A percentile compares a stretch with the other conserved stretches of the same genome.
phyloP scores from a whole-genome alignment of 345 rosid species.

The Salix udensis region DNA sequence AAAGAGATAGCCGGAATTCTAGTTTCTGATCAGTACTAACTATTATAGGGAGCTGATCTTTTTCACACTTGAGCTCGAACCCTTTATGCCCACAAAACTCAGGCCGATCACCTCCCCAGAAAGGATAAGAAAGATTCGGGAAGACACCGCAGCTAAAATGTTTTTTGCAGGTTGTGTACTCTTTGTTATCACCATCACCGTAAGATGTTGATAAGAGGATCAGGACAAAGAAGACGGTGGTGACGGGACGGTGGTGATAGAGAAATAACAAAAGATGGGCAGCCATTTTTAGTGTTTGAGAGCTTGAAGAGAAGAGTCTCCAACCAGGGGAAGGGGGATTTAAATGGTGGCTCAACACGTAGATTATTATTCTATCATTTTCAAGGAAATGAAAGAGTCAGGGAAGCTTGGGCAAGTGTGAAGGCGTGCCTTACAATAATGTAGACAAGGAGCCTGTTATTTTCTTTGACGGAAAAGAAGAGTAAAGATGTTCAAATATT shows the following conservation, averaged over 20 bases:
- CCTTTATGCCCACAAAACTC: constrained; percentile 29
- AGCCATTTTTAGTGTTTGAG: neutral
- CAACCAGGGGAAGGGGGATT: too few species aligned
- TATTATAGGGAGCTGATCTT: neutral
- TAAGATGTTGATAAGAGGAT: constrained; percentile 21
- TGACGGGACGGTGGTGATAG: neutral
- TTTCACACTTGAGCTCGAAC: constrained; percentile 35
- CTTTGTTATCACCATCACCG: neutral
- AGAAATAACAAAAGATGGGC: neutral
- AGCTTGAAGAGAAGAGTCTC: neutral
- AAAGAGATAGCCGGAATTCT: constrained; percentile 10
- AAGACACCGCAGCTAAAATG: constrained; percentile 33
- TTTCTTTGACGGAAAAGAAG: too few species aligned
- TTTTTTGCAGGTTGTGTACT: constrained; percentile 23
- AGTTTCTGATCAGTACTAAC: fast-evolving
- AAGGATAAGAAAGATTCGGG: constrained; percentile 37
- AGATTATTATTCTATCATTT: too few species aligned
- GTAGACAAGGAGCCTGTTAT: too few species aligned
- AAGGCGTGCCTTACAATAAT: too few species aligned
- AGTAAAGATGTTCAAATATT: too few species aligned
- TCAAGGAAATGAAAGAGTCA: too few species aligned
- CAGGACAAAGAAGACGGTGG: constrained; percentile 19
- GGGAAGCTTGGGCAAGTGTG: too few species aligned
- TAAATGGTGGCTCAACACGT: too few species aligned
- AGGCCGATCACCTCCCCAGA: constrained; percentile 38